Evolutionary conservation across 2,329 filamentous ascomycete genomes (phyloP), one percentile per base, ranked within the genome.

Genomic region (Chlorencoelia australis): DNA sequence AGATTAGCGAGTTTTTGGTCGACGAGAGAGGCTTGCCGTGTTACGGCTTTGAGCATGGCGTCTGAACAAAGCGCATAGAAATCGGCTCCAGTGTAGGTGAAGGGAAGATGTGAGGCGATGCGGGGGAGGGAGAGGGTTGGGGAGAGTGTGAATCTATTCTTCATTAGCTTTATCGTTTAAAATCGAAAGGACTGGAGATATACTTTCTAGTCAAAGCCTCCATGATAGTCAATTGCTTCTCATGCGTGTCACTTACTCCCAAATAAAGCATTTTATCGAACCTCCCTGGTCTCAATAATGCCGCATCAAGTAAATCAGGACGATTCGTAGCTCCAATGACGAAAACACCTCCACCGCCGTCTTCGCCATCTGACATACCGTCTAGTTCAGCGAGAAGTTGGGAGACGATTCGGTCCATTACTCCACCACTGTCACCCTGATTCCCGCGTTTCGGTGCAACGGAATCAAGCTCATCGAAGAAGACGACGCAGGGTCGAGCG

Each of bases 191-290:
- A 10, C 24, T n/a, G 10, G 19, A 11, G n/a, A 25, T 80, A 53
- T 69, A 88, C 83, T 96, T 98, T 53, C 91, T 73, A 2, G 91
- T 96, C 55, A 98, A 65, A 1, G 91, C 91, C 59, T 96, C 86
- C 55, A 98, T 65, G 46, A 98, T 96, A 15, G 79, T 95, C 44
- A 85, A 74, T 62, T 98, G 91, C 66, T 96, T 96, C 13, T 94
- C 84, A 53, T 96, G 89, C 4, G 88, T 95, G 60, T 98, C 91
- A 6, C 86, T 93, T 7, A 98, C 87, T 22, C 91, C 91, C 9
- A 98, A 69, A 55, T 96, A 98, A 19, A 98, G 73, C 88, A 96
- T 94, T 67, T 96, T 96, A 58, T 98, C 91, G 59, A 98, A 96
- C 41, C 89, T 72, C 2, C 89, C 89, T 1, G 89, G 91, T 36